Percentiles rank a stretch among this genome's conserved stretches.
phyloP scores from a whole-genome alignment of 2,329 filamentous ascomycete genomes.

The Gliomastix tumulicola region DNA sequence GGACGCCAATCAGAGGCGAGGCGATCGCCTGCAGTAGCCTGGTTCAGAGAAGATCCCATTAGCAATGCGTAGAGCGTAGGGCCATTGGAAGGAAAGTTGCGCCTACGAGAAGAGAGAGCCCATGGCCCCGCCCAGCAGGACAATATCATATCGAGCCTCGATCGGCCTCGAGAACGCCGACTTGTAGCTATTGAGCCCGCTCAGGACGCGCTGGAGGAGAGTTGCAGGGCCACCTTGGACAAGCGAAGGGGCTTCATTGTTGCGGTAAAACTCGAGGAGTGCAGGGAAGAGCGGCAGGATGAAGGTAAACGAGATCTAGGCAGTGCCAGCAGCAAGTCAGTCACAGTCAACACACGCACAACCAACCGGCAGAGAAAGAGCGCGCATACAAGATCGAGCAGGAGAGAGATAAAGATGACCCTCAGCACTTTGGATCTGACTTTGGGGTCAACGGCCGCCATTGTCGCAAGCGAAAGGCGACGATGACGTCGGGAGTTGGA shows the following conservation, averaged over 20 bases:
- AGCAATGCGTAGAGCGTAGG: too few species aligned
- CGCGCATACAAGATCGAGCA: slow-evolving; percentile 76
- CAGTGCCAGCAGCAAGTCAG: neutral
- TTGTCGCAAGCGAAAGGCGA: slow-evolving; percentile 14
- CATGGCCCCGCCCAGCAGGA: slow-evolving; percentile 85
- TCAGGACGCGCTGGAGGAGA: slow-evolving; percentile 71
- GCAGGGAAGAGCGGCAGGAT: slow-evolving; percentile 95
- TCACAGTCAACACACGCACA: slow-evolving; percentile 5
- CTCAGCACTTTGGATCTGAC: slow-evolving; percentile 74
- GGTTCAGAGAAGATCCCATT: neutral
- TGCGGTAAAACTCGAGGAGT: slow-evolving; percentile 92
- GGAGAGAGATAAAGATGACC: slow-evolving; percentile 81
- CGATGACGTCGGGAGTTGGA: too few species aligned
- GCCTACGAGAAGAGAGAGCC: slow-evolving; percentile 80
- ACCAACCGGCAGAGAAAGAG: neutral
- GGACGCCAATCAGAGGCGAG: slow-evolving; percentile 80
- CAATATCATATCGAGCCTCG: slow-evolving; percentile 94
- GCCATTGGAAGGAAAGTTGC: neutral
- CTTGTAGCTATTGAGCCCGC: slow-evolving; percentile 90
- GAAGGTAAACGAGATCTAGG: slow-evolving; percentile 93
- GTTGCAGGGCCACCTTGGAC: slow-evolving; percentile 40
- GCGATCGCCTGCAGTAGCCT: slow-evolving; percentile 87
- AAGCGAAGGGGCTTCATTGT: slow-evolving; percentile 59
- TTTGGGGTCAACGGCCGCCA: slow-evolving; percentile 40
- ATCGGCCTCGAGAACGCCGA: slow-evolving; percentile 86